Evolutionary conservation across 305 asterid species (phyloP).

Genomic region (Nicotiana rustica): DNA sequence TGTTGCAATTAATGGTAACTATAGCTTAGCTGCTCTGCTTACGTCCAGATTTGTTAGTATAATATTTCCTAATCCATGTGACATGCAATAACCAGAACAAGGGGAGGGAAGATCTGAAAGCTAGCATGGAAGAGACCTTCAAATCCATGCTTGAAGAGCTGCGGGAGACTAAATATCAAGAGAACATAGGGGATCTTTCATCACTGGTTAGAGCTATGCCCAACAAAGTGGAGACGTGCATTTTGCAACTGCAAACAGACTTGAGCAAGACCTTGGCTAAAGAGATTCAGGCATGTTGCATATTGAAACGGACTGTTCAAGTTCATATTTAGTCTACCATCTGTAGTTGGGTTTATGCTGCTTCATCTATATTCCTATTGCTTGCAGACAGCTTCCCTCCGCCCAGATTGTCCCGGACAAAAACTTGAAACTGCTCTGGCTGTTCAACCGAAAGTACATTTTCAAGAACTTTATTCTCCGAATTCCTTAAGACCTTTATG

Average conservation of each 20-base stretch:
- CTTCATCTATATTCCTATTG: slow-evolving; percentile 39
- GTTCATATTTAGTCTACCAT: slow-evolving; percentile 17
- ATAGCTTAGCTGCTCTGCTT: slow-evolving; percentile 41
- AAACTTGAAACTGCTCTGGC: slow-evolving; percentile 43
- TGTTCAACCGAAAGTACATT: not conserved
- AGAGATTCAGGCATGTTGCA: slow-evolving; percentile 76
- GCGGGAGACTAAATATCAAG: slow-evolving; percentile 55
- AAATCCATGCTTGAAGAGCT: slow-evolving; percentile 65
- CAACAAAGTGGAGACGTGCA: slow-evolving; percentile 59
- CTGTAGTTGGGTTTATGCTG: slow-evolving; percentile 34
- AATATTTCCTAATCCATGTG: slow-evolving; percentile 42
- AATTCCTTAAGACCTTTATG: slow-evolving; percentile 30
- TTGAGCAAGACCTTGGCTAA: slow-evolving; percentile 59
- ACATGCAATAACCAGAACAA: slow-evolving; percentile 57
- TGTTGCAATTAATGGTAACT: slow-evolving; percentile 72
- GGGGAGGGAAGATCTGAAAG: slow-evolving; percentile 84
- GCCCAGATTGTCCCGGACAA: slow-evolving; percentile 50
- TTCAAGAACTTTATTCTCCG: not conserved
- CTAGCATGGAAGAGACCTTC: slow-evolving; percentile 54
- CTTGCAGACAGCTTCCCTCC: slow-evolving; percentile 64
- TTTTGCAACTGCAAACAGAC: slow-evolving; percentile 61
- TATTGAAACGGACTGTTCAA: slow-evolving; percentile 23
- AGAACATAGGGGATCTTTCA: slow-evolving; percentile 52
- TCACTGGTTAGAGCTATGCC: slow-evolving; percentile 63
- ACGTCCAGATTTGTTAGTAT: slow-evolving; percentile 30